Base-by-base conservation (phyloP, 345 rosid genomes). In the Populus euphratica region DNA sequence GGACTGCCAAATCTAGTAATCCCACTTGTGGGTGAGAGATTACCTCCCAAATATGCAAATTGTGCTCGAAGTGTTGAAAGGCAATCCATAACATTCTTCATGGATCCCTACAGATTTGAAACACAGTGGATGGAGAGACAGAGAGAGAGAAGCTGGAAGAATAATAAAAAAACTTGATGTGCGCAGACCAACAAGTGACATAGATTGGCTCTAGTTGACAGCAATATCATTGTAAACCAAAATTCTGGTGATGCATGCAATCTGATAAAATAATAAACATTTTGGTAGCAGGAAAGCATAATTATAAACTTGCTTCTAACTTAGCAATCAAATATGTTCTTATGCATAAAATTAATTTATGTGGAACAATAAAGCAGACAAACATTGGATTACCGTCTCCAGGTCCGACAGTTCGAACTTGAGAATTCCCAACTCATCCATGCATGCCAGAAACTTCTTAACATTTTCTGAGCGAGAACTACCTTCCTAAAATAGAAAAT, bases 371-470 rank as follows among this genome's bases (percentile, higher is more conserved):
- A 36, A 7, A 67, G 56, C 31, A 44, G 64, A 2, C 39, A 49
- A 38, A 27, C 8, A 64, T 31, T 7, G 43, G n/a, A 25, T 27
- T 88, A 95, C 99, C 99, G 91, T 93, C 81, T 93, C 90, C 71
- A 95, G 83, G 77, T 95, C 94, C 38, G 88, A 81, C 49, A 85
- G 73, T 70, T 91, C 90, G 78, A 95, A 92, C 71, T 83, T 82
- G 25, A 93, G 91, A 62, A 92, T 82, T 77, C 92, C 92, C 83
- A 89, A 17, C 50, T 91, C 88, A 80, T 90, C 94, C 90, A 93
- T 79, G 43, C 82, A 78, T 31, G 86, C 81, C 72, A 92, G 85
- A 84, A 95, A 93, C 80, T 77, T 84, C 25, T 80, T 86, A 73
- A 90, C 86, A 83, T 86, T 86, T 78, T 88, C 92, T 41, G 76